Base-by-base conservation (phyloP, 2,329 filamentous ascomycete genomes). In the Leptoxyphium fumago region DNA sequence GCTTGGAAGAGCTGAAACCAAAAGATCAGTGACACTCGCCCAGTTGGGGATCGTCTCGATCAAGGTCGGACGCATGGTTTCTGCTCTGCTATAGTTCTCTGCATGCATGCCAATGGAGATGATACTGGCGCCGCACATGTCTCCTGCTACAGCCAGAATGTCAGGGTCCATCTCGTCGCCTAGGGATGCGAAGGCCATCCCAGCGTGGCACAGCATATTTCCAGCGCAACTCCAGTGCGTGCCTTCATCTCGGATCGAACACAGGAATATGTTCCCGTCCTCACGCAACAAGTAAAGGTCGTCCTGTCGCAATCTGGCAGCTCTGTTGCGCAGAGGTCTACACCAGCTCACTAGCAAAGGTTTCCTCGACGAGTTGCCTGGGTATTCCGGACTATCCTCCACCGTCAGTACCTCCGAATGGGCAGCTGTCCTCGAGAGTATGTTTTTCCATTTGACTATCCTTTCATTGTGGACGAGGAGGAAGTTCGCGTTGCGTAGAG, bases 261-360 rank as follows among this genome's bases (percentile, higher is more conserved):
- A 40, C 50, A 82, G 84, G 43, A 80, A 74, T 9, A 95, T 72
- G 41, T 80, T 68, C 2, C 91, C 91, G 57, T 96, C 89, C 63
- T 96, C 89, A 44, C 88, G 78, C 10, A 82, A 84, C 13, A 98
- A 67, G 56, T 91, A 94, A 41, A 96, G 78, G 47, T 81, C 78
- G 56, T 96, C 91, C 30, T 79, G 77, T 14, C 68, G 71, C 43
- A 73, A 66, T 43, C 74, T 74, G 51, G 80, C 82, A 10, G 68
- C 64, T 47, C 72, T 72, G 18, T 78, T 73, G 7, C 89, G 78
- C 46, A 77, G 73, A 2, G 87, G 83, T 46, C 84, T 76, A 26
- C 85, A 78, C 88, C 89, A 98, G 18, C 82, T 77, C 2, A 82
- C 82, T 84, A 87, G 95, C 2, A 53, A 36, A 36, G 58, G 58